Base-by-base conservation (phyloP, 78 protist species). In the Dictyostelium citrinum region DNA sequence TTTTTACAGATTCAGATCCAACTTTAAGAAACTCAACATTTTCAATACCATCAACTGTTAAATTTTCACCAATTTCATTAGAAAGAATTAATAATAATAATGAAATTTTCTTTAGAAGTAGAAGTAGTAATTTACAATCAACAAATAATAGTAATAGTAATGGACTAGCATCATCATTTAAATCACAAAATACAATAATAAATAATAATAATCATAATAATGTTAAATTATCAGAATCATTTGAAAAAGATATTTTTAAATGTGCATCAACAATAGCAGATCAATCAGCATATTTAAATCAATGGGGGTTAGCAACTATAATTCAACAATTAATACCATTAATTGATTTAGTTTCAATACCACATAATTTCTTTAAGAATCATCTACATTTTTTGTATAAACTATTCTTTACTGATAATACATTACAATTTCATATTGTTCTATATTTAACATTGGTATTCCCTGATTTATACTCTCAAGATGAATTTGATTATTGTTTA, bases 331-430 rank as follows among this genome's bases (percentile, higher is more conserved):
- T 88, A 35, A 72, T 78, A 4, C 84, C 84, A 17, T 76, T 88
- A 5, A 46, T 76, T 43, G 85, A 88, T 72, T 12, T 88, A 7
- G 84, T 76, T 27, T 67, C 72, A 17, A 88, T 88, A 16, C 85
- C 93, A 45, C 93, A 51, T 16, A 78, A n/a, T 12, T 81, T 78
- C n/a, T 88, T 88, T 29, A 58, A 35, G 14, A 80, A 80, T 29
- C 93, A 88, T 78, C 81, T 82, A 2, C 93, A 88, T 35, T 8
- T 80, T 7, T 83, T 88, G 51, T 88, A 88, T 60, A 88, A 88
- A 46, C 35, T 88, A 17, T 88, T 88, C 27, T 88, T 88, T 67
- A 88, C 82, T 1, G 51, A 78, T 14, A 76, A 88, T 67, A 51
- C 85, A 46, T 37, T 67, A 20, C 93, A 61, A 61, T 88, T 88